Conservation (phyloP, 805 yeast species). For the Cyberlindnera saturnus region DNA sequence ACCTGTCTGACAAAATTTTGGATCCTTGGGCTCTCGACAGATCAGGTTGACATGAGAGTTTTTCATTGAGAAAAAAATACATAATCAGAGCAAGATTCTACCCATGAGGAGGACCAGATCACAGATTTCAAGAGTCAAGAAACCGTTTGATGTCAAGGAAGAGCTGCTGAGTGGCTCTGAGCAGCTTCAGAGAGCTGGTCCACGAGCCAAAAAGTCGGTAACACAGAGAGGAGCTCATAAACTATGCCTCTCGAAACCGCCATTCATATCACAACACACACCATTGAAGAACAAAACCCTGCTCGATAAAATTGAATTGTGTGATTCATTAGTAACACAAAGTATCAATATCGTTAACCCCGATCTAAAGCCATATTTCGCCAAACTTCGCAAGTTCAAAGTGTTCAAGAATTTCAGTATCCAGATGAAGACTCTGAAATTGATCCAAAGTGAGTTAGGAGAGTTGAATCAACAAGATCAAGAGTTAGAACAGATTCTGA, state of each 20-base stretch:
- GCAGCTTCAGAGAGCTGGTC: not conserved
- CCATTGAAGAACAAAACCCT: not conserved
- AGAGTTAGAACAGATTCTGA: slow-evolving; percentile 7
- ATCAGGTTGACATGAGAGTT: too few species aligned
- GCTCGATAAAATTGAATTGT: slow-evolving; percentile 2
- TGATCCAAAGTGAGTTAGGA: slow-evolving; percentile 10
- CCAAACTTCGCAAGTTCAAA: slow-evolving; percentile 8
- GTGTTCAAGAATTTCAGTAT: slow-evolving; percentile 14
- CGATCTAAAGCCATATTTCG: slow-evolving; percentile 8
- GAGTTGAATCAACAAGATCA: slow-evolving; percentile 9
- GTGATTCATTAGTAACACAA: slow-evolving; percentile 9
- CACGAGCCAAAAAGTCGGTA: not conserved
- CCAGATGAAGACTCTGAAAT: slow-evolving; percentile 8
- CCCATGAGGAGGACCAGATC: too few species aligned
- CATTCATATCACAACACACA: not conserved
- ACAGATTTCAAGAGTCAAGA: too few species aligned
- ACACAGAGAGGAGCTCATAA: not conserved
- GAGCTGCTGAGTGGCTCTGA: not conserved
- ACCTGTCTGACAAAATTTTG: too few species aligned
- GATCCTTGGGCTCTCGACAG: too few species aligned
- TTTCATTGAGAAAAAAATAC: too few species aligned
- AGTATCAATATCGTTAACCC: slow-evolving; percentile 4
- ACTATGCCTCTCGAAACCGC: not conserved
- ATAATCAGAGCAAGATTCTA: too few species aligned
- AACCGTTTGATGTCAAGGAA: not conserved